phyloP scores from a whole-genome alignment of 2,329 filamentous ascomycete genomes.

The Stemphylium vesicarium region DNA sequence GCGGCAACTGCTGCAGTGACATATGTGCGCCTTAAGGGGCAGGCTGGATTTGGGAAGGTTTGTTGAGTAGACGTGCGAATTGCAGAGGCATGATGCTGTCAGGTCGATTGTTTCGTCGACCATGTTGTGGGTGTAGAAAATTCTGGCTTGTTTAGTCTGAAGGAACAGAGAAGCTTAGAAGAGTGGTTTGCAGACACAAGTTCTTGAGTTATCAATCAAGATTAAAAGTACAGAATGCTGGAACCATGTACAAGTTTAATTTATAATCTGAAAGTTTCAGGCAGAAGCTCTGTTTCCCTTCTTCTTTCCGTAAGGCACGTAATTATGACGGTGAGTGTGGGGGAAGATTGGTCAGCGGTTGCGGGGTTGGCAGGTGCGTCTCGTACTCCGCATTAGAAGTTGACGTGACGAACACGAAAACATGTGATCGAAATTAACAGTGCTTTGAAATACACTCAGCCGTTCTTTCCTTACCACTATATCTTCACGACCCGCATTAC shows the following conservation, averaged over 20 bases:
- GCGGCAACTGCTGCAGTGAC: constrained; percentile 61
- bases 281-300: not conserved
- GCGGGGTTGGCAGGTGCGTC: constrained; percentile 18
- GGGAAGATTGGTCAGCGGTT: constrained; percentile 21
- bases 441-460: no score
- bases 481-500: constrained; percentile 34
- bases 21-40: constrained; percentile 52
- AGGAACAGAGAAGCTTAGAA: no score
- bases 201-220: no score
- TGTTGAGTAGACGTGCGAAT: constrained; percentile 50
- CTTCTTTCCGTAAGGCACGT: not conserved
- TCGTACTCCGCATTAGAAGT: constrained; percentile 9
- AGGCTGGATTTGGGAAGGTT: constrained; percentile 44
- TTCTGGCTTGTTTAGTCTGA: no score
- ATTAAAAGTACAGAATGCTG: no score
- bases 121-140: constrained; percentile 18
- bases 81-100: constrained; percentile 57
- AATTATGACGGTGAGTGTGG: not conserved
- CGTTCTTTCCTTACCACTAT: not conserved
- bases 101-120: constrained; percentile 30
- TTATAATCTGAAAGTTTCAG: no score
- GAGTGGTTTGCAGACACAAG: no score
- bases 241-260: no score
- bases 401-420: not conserved
- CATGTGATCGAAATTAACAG: not conserved